phyloP scores from a whole-genome alignment of 148 eudicot genomes.

The Chenopodium album region DNA sequence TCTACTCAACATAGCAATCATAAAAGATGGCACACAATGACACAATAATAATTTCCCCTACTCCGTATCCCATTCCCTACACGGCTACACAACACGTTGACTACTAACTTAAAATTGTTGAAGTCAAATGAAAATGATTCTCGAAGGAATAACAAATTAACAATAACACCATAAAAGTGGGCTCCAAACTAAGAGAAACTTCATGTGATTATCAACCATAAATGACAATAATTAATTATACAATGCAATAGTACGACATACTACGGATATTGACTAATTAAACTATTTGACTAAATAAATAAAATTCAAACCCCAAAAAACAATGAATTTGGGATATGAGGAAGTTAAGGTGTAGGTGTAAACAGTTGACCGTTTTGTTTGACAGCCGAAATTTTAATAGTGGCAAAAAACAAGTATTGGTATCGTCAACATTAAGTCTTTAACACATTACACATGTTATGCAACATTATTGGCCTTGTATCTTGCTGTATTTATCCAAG shows the following conservation, averaged over 20 bases:
- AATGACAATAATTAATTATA: no score
- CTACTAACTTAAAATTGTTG: background rate
- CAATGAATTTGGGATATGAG: background rate
- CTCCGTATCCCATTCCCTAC: background rate
- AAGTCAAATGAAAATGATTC: background rate
- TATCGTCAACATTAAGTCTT: background rate
- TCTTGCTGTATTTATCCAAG: background rate
- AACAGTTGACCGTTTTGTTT: constrained; percentile 10
- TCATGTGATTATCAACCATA: background rate
- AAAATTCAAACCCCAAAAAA: background rate
- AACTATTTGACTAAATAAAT: no score
- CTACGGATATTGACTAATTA: background rate
- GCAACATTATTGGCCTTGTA: no score
- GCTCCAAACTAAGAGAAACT: background rate
- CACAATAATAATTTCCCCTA: background rate
- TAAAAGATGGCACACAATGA: no score
- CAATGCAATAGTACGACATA: no score
- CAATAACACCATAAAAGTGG: background rate
- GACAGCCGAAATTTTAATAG: constrained; percentile 1
- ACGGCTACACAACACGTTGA: background rate
- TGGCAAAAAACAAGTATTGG: background rate
- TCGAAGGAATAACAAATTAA: background rate
- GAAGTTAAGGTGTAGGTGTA: background rate
- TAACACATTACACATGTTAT: no score
- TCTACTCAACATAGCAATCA: background rate